Conservation (phyloP, 352 stramenopile genomes). For the Aphanomyces stellatus region DNA sequence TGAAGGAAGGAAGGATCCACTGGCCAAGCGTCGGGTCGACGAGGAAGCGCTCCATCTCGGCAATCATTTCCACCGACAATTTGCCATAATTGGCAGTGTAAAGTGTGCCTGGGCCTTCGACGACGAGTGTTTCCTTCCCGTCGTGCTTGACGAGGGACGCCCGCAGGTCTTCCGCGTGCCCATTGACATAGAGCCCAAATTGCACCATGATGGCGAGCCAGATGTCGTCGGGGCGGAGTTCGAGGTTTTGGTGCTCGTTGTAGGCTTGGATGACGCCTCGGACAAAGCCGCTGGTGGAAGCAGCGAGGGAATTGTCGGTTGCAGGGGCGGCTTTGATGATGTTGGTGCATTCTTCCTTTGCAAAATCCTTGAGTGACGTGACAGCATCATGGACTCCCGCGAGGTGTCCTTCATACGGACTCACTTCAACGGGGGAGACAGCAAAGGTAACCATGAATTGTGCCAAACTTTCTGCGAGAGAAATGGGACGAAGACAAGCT, state of each 20-base stretch:
- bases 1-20: neutral
- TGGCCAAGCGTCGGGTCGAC: neutral
- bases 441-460: too few species aligned
- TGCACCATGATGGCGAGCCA: neutral
- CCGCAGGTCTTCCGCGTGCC: neutral
- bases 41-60: neutral
- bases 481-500: too few species aligned
- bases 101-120: neutral
- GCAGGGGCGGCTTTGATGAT: neutral
- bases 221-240: neutral
- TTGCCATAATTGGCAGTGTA: neutral
- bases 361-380: neutral
- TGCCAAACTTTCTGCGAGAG: too few species aligned
- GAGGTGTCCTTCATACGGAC: too few species aligned
- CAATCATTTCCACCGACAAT: neutral
- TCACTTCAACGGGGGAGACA: too few species aligned
- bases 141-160: neutral
- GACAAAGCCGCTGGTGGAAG: neutral
- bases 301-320: neutral
- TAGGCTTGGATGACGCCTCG: neutral
- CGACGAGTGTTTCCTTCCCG: neutral
- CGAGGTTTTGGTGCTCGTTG: neutral
- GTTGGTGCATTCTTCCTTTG: neutral
- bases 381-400: neutral
- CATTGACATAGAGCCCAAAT: neutral